A percentile compares a stretch with the other conserved stretches of the same genome.
phyloP scores from a whole-genome alignment of 78 protist genomes.

The Dictyostelium intermedium region DNA sequence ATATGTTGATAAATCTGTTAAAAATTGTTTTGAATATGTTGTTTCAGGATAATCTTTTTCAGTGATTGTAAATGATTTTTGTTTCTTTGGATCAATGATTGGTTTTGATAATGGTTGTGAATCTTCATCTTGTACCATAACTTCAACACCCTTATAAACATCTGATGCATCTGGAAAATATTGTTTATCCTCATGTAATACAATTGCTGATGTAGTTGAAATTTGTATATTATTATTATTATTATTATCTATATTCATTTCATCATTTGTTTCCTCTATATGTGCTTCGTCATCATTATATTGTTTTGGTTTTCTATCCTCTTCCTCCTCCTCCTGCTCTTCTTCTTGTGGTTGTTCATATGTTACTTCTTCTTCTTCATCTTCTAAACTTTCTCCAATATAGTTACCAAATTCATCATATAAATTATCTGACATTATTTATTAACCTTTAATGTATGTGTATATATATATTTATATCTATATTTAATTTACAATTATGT shows the following conservation, averaged over 20 bases:
- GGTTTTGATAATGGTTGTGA: conserved; percentile 96
- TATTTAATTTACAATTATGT: background rate
- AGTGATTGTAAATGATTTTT: background rate
- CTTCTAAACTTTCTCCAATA: conserved; percentile 90
- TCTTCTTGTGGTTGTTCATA: conserved; percentile 81
- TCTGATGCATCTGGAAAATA: conserved; percentile 96
- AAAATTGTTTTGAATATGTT: conserved; percentile 58
- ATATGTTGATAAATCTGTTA: conserved; percentile 70
- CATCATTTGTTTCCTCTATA: conserved; percentile 72
- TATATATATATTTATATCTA: background rate
- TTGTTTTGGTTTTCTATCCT: conserved; percentile 91
- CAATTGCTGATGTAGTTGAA: conserved; percentile 69
- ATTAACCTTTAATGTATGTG: background rate
- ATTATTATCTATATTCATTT: background rate
- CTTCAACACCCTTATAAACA: conserved; percentile 93
- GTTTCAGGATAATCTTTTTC: conserved; percentile 73
- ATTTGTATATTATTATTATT: background rate
- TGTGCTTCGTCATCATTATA: conserved; percentile 62
- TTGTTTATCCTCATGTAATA: conserved; percentile 98
- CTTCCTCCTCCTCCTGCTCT: conserved; percentile 91
- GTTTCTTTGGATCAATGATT: conserved; percentile 92
- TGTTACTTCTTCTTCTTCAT: conserved; percentile 60
- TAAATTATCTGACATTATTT: conserved; percentile 8
- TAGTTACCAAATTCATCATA: conserved; percentile 99
- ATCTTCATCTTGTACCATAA: conserved; percentile 98